Percentiles rank a stretch among this genome's conserved stretches.
phyloP scores from a whole-genome alignment of 352 stramenopile genomes.

The Thalassiosira sp. region DNA sequence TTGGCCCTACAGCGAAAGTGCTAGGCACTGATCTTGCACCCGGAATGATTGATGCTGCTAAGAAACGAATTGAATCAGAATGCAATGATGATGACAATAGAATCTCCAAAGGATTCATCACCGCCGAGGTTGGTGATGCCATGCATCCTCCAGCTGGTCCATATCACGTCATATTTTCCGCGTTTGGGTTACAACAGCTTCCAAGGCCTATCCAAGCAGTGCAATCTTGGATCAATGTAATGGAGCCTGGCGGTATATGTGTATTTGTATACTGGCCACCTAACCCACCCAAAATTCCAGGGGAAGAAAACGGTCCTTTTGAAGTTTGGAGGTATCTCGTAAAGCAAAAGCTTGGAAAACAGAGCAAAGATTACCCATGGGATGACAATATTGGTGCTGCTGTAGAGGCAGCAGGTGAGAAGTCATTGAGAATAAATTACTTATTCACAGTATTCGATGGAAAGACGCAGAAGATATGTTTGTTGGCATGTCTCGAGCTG shows the following conservation, averaged over 20 bases:
- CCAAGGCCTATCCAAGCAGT: constrained; percentile 8
- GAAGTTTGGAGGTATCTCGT: constrained; percentile 14
- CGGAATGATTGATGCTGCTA: constrained; percentile 24
- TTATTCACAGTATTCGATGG: constrained; percentile 27
- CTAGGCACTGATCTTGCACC: constrained; percentile 24
- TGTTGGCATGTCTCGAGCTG: constrained; percentile 26
- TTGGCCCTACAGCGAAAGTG: constrained; percentile 6
- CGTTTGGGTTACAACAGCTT: constrained; percentile 35
- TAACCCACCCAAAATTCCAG: constrained; percentile 2
- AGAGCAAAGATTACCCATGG: constrained; percentile 12
- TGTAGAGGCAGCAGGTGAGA: constrained; percentile 10
- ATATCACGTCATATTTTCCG: constrained; percentile 31
- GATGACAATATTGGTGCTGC: constrained; percentile 15
- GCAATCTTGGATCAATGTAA: neutral
- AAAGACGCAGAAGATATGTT: constrained; percentile 22
- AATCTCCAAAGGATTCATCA: constrained; percentile 8
- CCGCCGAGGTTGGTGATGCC: constrained; percentile 15
- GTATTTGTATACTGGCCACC: constrained; percentile 27
- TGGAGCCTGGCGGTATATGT: constrained; percentile 11
- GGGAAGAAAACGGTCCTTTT: constrained; percentile 10
- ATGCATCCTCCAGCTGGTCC: constrained; percentile 14
- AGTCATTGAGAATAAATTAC: constrained; percentile 5
- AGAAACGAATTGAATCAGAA: constrained; percentile 11
- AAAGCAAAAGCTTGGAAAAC: constrained; percentile 15
- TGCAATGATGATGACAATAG: constrained; percentile 1